Evolutionary conservation across 495 filamentous ascomycete genomes (phyloP), one percentile per base, ranked within the genome.

Genomic region (Xylaria nigripes): DNA sequence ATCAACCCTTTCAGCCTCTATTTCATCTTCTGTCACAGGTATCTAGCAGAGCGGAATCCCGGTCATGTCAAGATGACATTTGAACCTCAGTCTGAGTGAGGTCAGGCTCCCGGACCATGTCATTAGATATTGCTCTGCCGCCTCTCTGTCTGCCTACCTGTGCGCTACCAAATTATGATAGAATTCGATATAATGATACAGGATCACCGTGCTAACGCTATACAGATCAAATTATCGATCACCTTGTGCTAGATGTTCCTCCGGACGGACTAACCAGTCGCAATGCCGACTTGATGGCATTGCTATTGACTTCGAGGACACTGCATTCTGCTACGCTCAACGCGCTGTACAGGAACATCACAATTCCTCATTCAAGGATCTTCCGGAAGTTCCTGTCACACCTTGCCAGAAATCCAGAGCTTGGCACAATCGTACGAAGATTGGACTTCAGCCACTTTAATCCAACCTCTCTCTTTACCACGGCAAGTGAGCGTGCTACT

Each of bases 371-470:
- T 70, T 93, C 89, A 13, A 69, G 83, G 42, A 88, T 92, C 66
- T 95, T 91, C 70, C 84, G 82, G 60, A 95, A 95, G 70, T 89
- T 91, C 55, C 79, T 91, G 27, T 71, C 76, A 51, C 87, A 89
- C 61, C 71, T 93, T 61, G 69, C 76, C 15, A 74, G 78, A 45
- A 81, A 91, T 65, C 83, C 82, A 12, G 78, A 82, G 12, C 75
- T 91, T 47, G 89, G 89, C 16, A 86, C 84, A 29, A 81, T 93
- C 49, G 87, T 93, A 32, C 81, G 85, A 47, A 84, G 89, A 38
- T 72, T 93, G 24, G 89, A 95, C 70, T 90, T 95, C 67, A 89
- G 87, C 41, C 87, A 91, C 73, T 92, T 91, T 70, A 93, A 89
- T 63, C 89, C 89, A 6, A 79, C 87, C 16, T 87, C 87, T 23